Percentiles rank a stretch among this genome's conserved stretches.
Evolutionary conservation across 2,329 filamentous ascomycete species (phyloP).

Genomic region (Lasiodiplodia theobromae): DNA sequence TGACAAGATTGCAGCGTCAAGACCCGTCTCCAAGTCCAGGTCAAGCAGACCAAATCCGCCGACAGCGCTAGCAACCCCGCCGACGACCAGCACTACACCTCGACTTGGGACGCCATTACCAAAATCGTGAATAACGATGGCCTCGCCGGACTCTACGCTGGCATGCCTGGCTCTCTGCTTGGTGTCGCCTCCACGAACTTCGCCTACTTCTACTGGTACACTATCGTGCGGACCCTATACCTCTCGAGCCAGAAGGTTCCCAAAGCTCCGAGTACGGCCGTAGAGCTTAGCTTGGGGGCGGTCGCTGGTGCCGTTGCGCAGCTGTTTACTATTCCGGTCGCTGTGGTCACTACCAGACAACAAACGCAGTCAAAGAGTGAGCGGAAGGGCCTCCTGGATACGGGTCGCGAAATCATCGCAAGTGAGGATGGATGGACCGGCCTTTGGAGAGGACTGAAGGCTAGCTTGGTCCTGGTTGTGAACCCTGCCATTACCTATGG

Average conservation of each 20-base stretch:
- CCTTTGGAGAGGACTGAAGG: constrained; percentile 94
- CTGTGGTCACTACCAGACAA: constrained; percentile 93
- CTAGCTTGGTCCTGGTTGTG: constrained; percentile 91
- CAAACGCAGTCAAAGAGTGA: constrained; percentile 89
- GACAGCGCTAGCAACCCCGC: constrained; percentile 45
- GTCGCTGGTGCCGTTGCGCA: constrained; percentile 90
- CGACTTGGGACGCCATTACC: constrained; percentile 84
- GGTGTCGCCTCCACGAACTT: constrained; percentile 98
- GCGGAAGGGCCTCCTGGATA: constrained; percentile 85
- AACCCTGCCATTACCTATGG: constrained; percentile 99
- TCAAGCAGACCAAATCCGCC: constrained; percentile 63
- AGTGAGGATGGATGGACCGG: constrained; percentile 89
- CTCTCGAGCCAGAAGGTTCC: constrained; percentile 64
- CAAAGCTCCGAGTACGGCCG: constrained; percentile 75
- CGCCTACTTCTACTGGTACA: constrained; percentile 99
- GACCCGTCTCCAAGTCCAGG: constrained; percentile 93
- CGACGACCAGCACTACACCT: constrained; percentile 77
- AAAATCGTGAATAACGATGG: constrained; percentile 87
- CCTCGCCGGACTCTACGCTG: constrained; percentile 81
- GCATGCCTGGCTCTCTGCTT: constrained; percentile 83
- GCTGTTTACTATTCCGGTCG: constrained; percentile 94
- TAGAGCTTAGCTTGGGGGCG: constrained; percentile 85
- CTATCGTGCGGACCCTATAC: constrained; percentile 83
- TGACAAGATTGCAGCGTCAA: constrained; percentile 73
- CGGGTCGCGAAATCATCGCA: constrained; percentile 85